Percentiles rank a stretch among this genome's conserved stretches.
phyloP scores from a whole-genome alignment of 1,284 basidiomycete genomes.

The Volvariella surrecta region DNA sequence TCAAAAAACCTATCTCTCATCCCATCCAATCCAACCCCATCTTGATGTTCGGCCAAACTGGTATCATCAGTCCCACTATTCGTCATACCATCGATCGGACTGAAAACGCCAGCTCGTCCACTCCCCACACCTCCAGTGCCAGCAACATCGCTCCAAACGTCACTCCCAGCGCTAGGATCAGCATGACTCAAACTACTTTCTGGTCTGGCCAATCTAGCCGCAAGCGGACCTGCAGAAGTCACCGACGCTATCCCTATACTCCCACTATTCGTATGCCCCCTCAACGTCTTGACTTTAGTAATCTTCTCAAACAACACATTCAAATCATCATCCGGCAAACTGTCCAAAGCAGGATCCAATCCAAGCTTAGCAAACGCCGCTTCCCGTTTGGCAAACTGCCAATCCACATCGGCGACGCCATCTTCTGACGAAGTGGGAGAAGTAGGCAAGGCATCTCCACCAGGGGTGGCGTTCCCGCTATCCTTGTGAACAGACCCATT shows the following conservation, averaged over 20 bases:
- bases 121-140: conserved; percentile 37
- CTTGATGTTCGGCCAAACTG: conserved; percentile 59
- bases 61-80: conserved; percentile 82
- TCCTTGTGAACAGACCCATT: conserved; percentile 14
- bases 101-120: no score
- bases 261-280: conserved; percentile 39
- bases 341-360: conserved; percentile 80
- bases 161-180: conserved; percentile 34
- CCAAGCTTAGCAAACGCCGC: conserved; percentile 81
- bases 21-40: conserved; percentile 60
- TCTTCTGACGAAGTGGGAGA: conserved; percentile 60
- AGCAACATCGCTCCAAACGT: conserved; percentile 66
- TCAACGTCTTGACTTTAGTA: conserved; percentile 85
- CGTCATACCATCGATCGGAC: conserved; percentile 34
- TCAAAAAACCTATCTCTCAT: conserved; percentile 69
- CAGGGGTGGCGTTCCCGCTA: conserved; percentile 21
- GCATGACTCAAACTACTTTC: conserved; percentile 79
- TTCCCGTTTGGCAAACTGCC: conserved; percentile 90
- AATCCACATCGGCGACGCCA: conserved; percentile 76
- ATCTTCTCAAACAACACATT: conserved; percentile 92
- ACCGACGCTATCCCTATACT: conserved; percentile 17
- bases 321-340: conserved; percentile 86
- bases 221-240: no score
- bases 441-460: conserved; percentile 51
- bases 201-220: conserved; percentile 37